Evolutionary conservation across 2,329 filamentous ascomycete genomes (phyloP), one percentile per base, ranked within the genome.

Genomic region (Colletotrichum viniferum): DNA sequence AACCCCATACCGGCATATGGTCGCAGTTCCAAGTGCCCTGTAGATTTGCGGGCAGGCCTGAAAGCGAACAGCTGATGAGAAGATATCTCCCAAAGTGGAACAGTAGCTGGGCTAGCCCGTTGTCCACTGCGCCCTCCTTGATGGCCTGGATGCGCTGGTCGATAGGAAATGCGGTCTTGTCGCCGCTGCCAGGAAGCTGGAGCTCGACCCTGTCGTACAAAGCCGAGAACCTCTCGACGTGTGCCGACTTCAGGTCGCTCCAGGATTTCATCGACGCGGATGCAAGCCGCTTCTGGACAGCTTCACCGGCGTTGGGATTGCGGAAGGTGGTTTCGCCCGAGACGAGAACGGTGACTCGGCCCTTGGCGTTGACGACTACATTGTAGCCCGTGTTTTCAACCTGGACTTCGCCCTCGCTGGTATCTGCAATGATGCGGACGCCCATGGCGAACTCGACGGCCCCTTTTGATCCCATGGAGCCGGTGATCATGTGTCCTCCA

Each of bases 11-110:
- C 9, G 85, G 85, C 14, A 82, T 78, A 69, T 86, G 86, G 7
- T 82, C 81, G 1, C 82, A 80, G 62, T 87, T 87, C 86, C 86
- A 88, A 30, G 88, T 83, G 0, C 86, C 86, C 77, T 88, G 86
- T 1, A 87, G 81, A 56, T 52, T 52, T 21, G 43, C 43, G 43
- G 43, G 43, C 16, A 52, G 43, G n/a, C 43, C 43, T 52, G 43
- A 52, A 52, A 52, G 12, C 43, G 43, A 52, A 4, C 43, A 52
- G 43, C 43, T 52, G 12, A 52, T 21, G 43, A 52, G 43, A 5
- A 52, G 43, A 52, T 52, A 52, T 18, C 43, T n/a, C 6, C 43
- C 43, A 52, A 4, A 52, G n/a, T 52, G 43, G 43, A 52, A 52
- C 43, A 52, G 0, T 4, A 52, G n/a, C 43, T 52, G 43, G n/a